Evolutionary conservation across 176 grass and related monocot species (phyloP).

Genomic region (Juncus effusus): DNA sequence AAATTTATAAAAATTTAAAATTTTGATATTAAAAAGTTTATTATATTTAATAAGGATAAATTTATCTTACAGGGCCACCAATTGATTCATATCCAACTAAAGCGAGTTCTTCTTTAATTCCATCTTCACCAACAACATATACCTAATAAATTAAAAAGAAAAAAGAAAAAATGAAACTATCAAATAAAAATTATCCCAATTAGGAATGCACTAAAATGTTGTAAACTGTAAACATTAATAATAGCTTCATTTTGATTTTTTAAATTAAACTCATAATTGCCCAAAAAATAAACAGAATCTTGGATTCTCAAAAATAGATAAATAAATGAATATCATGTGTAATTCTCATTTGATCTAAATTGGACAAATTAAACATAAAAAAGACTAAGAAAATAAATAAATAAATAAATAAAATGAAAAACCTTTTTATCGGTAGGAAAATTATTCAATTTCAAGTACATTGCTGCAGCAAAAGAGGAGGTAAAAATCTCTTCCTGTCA

Average conservation of each 20-base stretch:
- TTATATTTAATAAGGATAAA: constrained; percentile 16
- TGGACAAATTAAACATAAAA: background rate
- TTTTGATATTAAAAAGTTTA: background rate
- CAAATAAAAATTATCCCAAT: constrained; percentile 16
- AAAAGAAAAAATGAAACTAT: background rate
- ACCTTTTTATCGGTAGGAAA: constrained; percentile 89
- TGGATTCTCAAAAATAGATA: no score
- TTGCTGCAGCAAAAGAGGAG: constrained; percentile 89
- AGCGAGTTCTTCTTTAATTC: constrained; percentile 87
- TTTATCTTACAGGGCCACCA: constrained; percentile 76
- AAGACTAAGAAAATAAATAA: background rate
- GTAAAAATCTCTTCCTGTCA: constrained; percentile 86
- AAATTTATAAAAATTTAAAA: background rate
- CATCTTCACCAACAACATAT: constrained; percentile 93
- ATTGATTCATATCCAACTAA: constrained; percentile 87
- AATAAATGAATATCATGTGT: no score
- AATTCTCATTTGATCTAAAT: background rate
- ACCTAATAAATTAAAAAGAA: constrained; percentile 46
- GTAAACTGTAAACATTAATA: no score
- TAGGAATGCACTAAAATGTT: background rate
- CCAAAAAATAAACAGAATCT: no score
- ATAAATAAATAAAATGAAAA: constrained; percentile 8
- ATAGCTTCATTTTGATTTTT: constrained; percentile 4
- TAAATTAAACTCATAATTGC: constrained; percentile 9
- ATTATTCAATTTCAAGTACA: constrained; percentile 83